Conservation (phyloP, 2,329 filamentous ascomycete genomes). For the Fusarium musae region DNA sequence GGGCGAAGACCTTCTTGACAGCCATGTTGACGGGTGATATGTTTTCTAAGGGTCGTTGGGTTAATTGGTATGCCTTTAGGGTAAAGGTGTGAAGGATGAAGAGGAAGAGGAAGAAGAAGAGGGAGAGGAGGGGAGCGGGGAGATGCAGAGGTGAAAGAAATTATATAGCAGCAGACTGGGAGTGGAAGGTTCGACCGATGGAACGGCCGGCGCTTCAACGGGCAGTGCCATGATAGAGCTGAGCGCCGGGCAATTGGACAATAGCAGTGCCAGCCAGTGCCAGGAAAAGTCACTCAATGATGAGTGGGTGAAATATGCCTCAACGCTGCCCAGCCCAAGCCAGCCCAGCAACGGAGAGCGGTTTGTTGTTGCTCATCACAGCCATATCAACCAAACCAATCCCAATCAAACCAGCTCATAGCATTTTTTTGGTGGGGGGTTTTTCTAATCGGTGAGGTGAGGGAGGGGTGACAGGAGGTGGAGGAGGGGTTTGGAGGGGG, state of each 20-base stretch:
- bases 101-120: conserved; percentile 11
- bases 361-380: conserved; percentile 43
- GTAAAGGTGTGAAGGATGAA: conserved; percentile 11
- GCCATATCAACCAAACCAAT: conserved; percentile 31
- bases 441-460: conserved; percentile 33
- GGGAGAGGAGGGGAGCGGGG: conserved; percentile 23
- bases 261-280: conserved; percentile 1
- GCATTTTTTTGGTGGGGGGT: conserved; percentile 41
- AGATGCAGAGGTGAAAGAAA: conserved; percentile 21
- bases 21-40: conserved; percentile 73
- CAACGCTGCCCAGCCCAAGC: conserved; percentile 26
- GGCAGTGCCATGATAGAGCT: conserved; percentile 17
- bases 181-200: conserved; percentile 33
- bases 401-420: conserved; percentile 35
- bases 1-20: conserved; percentile 89
- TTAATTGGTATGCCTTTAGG: conserved; percentile 34
- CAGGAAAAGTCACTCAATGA: conserved; percentile 1
- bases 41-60: conserved; percentile 35
- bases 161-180: conserved; percentile 27
- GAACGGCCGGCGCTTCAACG: conserved; percentile 29
- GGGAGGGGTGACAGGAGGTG: conserved; percentile 31
- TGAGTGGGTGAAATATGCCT: conserved; percentile 42
- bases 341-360: conserved; percentile 11
- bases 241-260: conserved; percentile 4
- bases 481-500: conserved; percentile 22